Conservation (phyloP, 140 eudicot genomes). For the Eryngium alpinum region DNA sequence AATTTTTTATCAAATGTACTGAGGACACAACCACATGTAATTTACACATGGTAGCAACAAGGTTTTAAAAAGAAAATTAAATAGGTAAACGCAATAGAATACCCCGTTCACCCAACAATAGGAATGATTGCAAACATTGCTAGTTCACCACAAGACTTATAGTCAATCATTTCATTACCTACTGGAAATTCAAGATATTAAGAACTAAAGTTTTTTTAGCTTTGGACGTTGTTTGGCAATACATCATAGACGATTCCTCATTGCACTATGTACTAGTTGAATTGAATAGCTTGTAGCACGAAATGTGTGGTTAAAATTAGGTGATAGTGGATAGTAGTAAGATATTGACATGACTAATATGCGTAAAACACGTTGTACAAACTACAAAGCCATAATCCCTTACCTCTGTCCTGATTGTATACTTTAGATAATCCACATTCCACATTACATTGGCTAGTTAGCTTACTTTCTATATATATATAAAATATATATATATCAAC, state of each 20-base stretch:
- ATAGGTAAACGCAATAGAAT: neutral
- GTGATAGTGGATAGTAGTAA: constrained; percentile 1
- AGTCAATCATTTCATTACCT: neutral
- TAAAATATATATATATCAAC: too few relatives aligned
- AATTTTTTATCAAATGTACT: neutral
- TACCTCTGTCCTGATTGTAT: neutral
- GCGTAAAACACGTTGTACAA: neutral
- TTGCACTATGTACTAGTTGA: neutral
- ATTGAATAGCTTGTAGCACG: neutral
- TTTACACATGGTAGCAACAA: neutral
- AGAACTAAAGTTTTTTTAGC: neutral
- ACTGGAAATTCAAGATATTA: neutral
- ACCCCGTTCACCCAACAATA: neutral
- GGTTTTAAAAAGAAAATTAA: neutral
- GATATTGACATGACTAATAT: neutral
- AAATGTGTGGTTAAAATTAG: neutral
- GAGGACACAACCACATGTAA: neutral
- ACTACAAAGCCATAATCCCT: neutral
- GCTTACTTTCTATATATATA: too few relatives aligned
- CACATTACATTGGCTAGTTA: neutral
- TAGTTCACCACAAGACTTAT: neutral
- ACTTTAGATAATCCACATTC: neutral
- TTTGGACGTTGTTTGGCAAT: neutral
- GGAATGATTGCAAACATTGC: neutral
- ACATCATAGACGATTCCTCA: too few relatives aligned